Conservation (phyloP, 176 grass and related monocot genomes). For the Hordeum vulgare region DNA sequence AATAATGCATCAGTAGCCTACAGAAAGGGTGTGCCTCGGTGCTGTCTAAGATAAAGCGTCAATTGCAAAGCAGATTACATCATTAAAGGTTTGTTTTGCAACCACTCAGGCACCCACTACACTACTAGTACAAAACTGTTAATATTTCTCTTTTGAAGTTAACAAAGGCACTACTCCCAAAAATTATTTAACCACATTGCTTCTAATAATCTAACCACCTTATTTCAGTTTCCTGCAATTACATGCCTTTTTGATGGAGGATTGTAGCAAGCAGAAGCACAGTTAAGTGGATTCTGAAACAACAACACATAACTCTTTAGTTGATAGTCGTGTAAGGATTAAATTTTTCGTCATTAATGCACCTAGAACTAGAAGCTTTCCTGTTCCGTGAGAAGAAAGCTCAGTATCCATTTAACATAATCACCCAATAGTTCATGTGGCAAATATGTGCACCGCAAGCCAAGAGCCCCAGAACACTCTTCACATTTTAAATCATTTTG, state of each 20-base stretch:
- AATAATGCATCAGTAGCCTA: not conserved
- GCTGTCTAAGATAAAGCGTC: not conserved
- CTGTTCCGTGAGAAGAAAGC: not conserved
- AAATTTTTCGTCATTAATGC: not conserved
- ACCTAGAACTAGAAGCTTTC: not conserved
- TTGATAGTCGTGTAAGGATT: not conserved
- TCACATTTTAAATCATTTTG: not conserved
- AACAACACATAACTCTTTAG: not conserved
- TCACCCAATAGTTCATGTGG: not conserved
- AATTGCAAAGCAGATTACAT: not conserved
- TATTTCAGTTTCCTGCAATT: not conserved
- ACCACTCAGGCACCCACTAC: not conserved
- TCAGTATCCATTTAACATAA: not conserved
- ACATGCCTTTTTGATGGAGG: not conserved
- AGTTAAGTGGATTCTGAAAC: not conserved
- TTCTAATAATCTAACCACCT: not conserved
- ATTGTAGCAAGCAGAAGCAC: not conserved
- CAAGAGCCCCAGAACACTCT: not conserved
- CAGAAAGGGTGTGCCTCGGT: not conserved
- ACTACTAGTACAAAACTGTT: not conserved
- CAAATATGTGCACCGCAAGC: not conserved
- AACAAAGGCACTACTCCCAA: not conserved
- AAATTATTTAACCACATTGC: constrained; percentile 1
- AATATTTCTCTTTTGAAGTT: not conserved
- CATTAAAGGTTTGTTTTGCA: not conserved